A percentile compares a stretch with the other conserved stretches of the same genome.
phyloP scores from a whole-genome alignment of 2,329 filamentous ascomycete species.

The Claviceps maximensis region DNA sequence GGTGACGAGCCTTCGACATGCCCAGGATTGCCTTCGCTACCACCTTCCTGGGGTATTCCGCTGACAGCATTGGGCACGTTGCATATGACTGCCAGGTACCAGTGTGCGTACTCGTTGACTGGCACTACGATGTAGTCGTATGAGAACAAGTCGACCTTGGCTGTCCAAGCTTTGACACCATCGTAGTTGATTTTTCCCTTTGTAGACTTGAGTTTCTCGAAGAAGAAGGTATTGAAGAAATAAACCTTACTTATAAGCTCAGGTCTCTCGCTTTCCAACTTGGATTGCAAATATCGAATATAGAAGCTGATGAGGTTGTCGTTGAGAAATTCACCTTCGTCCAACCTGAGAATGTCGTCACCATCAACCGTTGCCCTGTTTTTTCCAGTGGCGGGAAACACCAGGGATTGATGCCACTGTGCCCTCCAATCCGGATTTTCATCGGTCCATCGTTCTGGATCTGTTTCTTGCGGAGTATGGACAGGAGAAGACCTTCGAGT shows the following conservation, averaged over 20 bases:
- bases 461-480: constrained; percentile 5
- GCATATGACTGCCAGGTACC: constrained; percentile 93
- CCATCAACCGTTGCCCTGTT: constrained; percentile 54
- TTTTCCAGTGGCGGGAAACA: constrained; percentile 45
- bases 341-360: constrained; percentile 61
- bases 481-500: constrained; percentile 12
- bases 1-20: background rate
- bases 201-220: constrained; percentile 55
- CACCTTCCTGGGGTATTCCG: constrained; percentile 7
- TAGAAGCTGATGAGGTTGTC: constrained; percentile 90
- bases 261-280: constrained; percentile 40
- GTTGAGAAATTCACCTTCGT: constrained; percentile 79
- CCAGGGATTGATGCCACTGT: constrained; percentile 43
- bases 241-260: constrained; percentile 54
- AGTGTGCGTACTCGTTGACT: constrained; percentile 77
- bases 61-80: constrained; percentile 56
- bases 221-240: constrained; percentile 92
- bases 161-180: constrained; percentile 77
- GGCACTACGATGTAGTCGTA: constrained; percentile 87
- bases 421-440: constrained; percentile 37
- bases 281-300: constrained; percentile 56
- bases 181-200: constrained; percentile 64
- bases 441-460: constrained; percentile 33
- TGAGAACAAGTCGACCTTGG: constrained; percentile 67
- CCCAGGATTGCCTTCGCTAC: constrained; percentile 6